Percentiles rank a stretch among this genome's conserved stretches.
Conservation (phyloP, 2,329 filamentous ascomycete genomes). For the Emergomyces pasteurianus region DNA sequence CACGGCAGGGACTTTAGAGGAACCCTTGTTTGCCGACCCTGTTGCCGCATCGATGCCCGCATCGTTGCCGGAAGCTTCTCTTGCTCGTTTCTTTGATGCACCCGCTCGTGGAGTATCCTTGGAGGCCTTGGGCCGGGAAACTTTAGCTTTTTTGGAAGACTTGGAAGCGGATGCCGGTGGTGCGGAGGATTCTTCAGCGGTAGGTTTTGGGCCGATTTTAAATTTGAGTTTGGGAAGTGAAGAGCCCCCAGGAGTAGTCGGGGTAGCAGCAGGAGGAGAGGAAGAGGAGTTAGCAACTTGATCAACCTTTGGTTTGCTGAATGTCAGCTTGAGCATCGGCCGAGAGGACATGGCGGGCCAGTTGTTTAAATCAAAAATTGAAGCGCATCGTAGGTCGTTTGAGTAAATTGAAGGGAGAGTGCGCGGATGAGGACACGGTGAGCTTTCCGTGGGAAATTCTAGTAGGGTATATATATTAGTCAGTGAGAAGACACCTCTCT, state of each 20-base stretch:
- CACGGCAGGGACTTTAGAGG: constrained; percentile 1
- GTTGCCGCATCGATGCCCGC: neutral
- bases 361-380: neutral
- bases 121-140: neutral
- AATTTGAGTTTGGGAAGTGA: constrained; percentile 29
- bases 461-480: neutral
- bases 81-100: constrained; percentile 11
- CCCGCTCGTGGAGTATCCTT: neutral
- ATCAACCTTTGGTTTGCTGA: constrained; percentile 26
- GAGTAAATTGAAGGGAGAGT: neutral
- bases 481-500: neutral
- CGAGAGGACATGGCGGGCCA: constrained; percentile 24
- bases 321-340: constrained; percentile 31
- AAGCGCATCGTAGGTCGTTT: neutral
- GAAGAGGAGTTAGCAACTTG: constrained; percentile 12
- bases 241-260: constrained; percentile 12
- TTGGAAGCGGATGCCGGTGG: constrained; percentile 15
- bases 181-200: constrained; percentile 9
- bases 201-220: constrained; percentile 26
- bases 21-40: neutral
- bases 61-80: constrained; percentile 5
- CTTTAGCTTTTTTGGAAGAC: constrained; percentile 14
- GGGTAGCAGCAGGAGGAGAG: constrained; percentile 12
- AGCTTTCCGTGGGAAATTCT: neutral
- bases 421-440: neutral